Conservation (phyloP, 2,329 filamentous ascomycete genomes). For the Colletotrichum phormii region DNA sequence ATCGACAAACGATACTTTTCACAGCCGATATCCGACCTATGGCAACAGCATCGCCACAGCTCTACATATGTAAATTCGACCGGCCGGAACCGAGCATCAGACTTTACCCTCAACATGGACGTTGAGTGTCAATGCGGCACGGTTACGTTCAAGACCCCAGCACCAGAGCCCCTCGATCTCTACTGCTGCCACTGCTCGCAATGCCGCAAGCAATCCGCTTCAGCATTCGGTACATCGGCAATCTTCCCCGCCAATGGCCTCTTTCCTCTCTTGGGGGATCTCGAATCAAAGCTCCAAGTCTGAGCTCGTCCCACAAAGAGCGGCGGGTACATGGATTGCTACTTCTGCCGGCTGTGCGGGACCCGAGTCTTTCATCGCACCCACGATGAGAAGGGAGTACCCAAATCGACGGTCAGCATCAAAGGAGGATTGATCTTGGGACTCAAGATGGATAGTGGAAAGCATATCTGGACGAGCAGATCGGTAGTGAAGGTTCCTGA, state of each 20-base stretch:
- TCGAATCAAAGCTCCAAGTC: slow-evolving; percentile 47
- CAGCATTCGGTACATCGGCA: slow-evolving; percentile 59
- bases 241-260: slow-evolving; percentile 54
- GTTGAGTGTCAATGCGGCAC: slow-evolving; percentile 54
- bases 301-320: slow-evolving; percentile 53
- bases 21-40: background rate
- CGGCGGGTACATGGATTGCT: slow-evolving; percentile 56
- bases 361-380: slow-evolving; percentile 60
- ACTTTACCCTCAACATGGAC: slow-evolving; percentile 20
- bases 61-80: too few relatives aligned
- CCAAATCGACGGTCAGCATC: slow-evolving; percentile 52
- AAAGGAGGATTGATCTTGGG: slow-evolving; percentile 60
- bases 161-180: slow-evolving; percentile 48
- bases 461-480: slow-evolving; percentile 58
- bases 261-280: slow-evolving; percentile 51
- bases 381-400: slow-evolving; percentile 50
- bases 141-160: slow-evolving; percentile 50
- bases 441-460: slow-evolving; percentile 51
- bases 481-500: slow-evolving; percentile 58
- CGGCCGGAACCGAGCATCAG: too few relatives aligned
- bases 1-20: background rate
- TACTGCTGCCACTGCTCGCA: slow-evolving; percentile 60
- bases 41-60: background rate
- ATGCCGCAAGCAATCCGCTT: slow-evolving; percentile 57
- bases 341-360: slow-evolving; percentile 56